Conservation (phyloP, 2,329 filamentous ascomycete genomes). For the Ceratocystis variospora region DNA sequence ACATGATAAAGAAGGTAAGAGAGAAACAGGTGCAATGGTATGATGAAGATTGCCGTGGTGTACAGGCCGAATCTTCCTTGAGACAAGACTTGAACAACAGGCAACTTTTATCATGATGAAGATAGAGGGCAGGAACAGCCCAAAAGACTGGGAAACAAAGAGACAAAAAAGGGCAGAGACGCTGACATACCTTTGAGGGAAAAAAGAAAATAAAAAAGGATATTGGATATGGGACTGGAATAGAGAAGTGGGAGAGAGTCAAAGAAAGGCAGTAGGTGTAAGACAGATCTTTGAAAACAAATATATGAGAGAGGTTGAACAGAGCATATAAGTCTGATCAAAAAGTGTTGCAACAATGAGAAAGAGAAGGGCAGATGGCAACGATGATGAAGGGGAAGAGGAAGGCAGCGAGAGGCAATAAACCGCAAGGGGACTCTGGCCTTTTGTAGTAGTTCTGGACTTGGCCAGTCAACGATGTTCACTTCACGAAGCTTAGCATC, state of each 20-base stretch:
- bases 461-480: constrained; percentile 3
- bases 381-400: constrained; percentile 1
- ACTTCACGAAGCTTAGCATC: constrained; percentile 5
- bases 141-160: background rate
- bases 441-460: constrained; percentile 9
- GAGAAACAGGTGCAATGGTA: background rate
- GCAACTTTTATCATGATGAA: background rate
- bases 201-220: background rate
- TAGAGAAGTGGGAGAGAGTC: background rate
- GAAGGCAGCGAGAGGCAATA: background rate
- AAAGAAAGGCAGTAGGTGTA: background rate
- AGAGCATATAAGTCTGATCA: background rate
- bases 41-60: background rate
- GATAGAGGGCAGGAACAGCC: constrained; percentile 16
- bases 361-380: background rate
- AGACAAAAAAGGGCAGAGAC: background rate
- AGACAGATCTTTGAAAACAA: background rate
- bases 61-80: constrained; percentile 2
- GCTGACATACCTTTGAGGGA: background rate
- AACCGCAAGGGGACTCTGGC: constrained; percentile 6
- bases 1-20: background rate
- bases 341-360: background rate
- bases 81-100: background rate
- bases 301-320: background rate
- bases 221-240: background rate